These are phyloP conservation scores for Pythium dissimile DNA, from an alignment of 352 stramenopile species.

Conservation along the genomic window DNA sequence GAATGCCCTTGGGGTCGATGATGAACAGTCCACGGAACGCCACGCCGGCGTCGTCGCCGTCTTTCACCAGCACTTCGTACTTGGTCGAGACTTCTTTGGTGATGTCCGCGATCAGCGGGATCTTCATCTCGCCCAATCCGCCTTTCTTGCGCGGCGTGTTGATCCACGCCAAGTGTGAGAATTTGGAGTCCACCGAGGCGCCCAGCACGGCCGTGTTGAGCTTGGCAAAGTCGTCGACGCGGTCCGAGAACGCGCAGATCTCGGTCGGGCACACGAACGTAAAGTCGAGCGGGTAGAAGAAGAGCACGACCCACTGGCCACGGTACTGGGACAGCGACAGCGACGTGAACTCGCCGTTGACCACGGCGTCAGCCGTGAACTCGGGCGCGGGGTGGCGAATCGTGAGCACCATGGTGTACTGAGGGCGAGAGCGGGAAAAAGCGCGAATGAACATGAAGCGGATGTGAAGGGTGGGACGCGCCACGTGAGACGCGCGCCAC, in stretches of 20 bases:
- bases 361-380: slow-evolving; percentile 76
- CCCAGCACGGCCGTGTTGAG: slow-evolving; percentile 74
- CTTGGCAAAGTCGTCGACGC: slow-evolving; percentile 73
- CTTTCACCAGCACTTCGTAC: slow-evolving; percentile 84
- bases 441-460: background rate
- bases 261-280: slow-evolving; percentile 92
- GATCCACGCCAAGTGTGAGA: slow-evolving; percentile 88
- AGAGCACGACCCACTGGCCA: slow-evolving; percentile 89
- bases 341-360: slow-evolving; percentile 82
- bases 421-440: background rate
- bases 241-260: slow-evolving; percentile 88
- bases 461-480: too few species aligned
- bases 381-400: slow-evolving; percentile 66
- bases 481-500: too few species aligned
- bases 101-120: slow-evolving; percentile 87
- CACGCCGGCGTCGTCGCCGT: slow-evolving; percentile 62
- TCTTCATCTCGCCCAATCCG: slow-evolving; percentile 88
- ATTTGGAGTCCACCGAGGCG: slow-evolving; percentile 85
- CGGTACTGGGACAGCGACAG: slow-evolving; percentile 84
- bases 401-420: slow-evolving; percentile 43
- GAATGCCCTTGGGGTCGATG: slow-evolving; percentile 82
- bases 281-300: slow-evolving; percentile 92
- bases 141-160: slow-evolving; percentile 88
- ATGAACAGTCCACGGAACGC: slow-evolving; percentile 89
- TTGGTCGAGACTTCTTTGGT: slow-evolving; percentile 81